Evolutionary conservation across 305 asterid species (phyloP).

Genomic region (Rubia occidens): DNA sequence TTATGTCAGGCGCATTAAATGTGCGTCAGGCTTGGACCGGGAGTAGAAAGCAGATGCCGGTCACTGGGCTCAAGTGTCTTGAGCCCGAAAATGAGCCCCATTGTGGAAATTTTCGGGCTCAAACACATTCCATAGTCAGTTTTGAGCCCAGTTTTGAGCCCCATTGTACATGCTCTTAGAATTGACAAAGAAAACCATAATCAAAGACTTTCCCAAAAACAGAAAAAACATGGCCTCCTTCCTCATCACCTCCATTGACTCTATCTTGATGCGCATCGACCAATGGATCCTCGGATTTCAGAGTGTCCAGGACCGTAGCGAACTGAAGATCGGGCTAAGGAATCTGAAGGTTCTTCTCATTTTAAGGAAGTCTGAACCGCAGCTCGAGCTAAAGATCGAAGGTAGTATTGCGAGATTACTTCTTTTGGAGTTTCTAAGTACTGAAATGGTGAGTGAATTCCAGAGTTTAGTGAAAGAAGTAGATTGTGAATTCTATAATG

Average conservation of each 20-base stretch:
- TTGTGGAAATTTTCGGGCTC: too few relatives aligned
- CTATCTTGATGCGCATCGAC: background rate
- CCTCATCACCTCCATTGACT: background rate
- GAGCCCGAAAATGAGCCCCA: too few relatives aligned
- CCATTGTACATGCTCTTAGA: too few relatives aligned
- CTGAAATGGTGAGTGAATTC: background rate
- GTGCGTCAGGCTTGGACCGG: too few relatives aligned
- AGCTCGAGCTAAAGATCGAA: background rate
- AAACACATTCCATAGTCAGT: too few relatives aligned
- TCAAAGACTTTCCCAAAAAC: too few relatives aligned
- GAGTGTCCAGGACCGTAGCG: background rate
- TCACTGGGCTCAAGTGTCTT: too few relatives aligned
- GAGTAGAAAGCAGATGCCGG: too few relatives aligned
- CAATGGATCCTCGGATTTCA: accelerated
- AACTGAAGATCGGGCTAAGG: background rate
- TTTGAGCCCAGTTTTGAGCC: too few relatives aligned
- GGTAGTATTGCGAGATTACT: background rate
- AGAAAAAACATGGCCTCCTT: background rate
- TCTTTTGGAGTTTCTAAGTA: background rate
- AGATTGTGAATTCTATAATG: background rate
- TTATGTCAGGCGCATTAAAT: too few relatives aligned
- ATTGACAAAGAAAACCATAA: too few relatives aligned
- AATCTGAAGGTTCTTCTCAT: background rate
- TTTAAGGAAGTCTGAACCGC: background rate
- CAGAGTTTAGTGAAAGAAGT: background rate